These are phyloP conservation scores for Claviceps pazoutovae DNA, from an alignment of 2,329 filamentous ascomycete species.

Conservation along the genomic window DNA sequence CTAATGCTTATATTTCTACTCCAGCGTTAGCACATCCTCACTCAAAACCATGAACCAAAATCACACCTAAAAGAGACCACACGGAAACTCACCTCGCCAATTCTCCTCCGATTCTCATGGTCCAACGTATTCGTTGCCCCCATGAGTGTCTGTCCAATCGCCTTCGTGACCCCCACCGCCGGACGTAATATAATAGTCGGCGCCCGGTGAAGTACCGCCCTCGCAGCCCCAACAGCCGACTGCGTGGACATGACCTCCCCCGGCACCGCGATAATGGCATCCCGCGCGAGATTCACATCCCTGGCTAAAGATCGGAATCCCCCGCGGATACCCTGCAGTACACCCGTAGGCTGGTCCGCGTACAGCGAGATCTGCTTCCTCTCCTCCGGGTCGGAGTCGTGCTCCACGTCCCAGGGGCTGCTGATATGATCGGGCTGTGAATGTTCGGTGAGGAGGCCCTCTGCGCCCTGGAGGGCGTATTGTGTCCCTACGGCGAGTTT, in stretches of 20 bases:
- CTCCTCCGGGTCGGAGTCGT: constrained; percentile 51
- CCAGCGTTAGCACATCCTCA: constrained; percentile 3
- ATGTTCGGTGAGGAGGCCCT: constrained; percentile 53
- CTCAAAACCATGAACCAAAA: no score
- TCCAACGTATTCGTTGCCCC: constrained; percentile 89
- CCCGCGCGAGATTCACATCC: constrained; percentile 72
- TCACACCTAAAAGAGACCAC: background rate
- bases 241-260: constrained; percentile 80
- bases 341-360: constrained; percentile 82
- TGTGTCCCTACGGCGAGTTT: constrained; percentile 93
- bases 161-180: constrained; percentile 80
- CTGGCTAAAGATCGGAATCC: constrained; percentile 72
- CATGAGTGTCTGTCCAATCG: constrained; percentile 75
- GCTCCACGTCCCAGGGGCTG: constrained; percentile 38
- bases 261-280: constrained; percentile 90
- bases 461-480: constrained; percentile 78
- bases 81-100: constrained; percentile 65
- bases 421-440: constrained; percentile 18
- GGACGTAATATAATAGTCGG: constrained; percentile 90
- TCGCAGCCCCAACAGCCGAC: constrained; percentile 66
- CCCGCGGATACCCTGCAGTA: constrained; percentile 71
- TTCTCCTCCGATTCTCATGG: constrained; percentile 61
- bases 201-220: constrained; percentile 63
- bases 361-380: constrained; percentile 77
- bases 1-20: constrained; percentile 37